These are phyloP conservation scores for Sarocladium strictum DNA, from an alignment of 2,329 filamentous ascomycete species.

Conservation along the genomic window DNA sequence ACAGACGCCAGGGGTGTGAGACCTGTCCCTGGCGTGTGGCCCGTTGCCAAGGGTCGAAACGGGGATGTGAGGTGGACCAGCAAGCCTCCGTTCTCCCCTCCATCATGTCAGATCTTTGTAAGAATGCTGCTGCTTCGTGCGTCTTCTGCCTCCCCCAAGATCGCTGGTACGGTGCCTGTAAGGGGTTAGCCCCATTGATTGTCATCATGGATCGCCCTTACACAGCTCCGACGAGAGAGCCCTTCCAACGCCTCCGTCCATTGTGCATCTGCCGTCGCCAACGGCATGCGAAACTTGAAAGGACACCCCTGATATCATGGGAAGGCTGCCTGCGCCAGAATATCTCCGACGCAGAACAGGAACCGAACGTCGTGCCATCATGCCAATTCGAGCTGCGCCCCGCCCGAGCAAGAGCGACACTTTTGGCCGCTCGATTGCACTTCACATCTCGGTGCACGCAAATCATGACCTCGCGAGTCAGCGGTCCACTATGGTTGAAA, in stretches of 20 bases:
- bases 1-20: conserved; percentile 5
- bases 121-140: neutral
- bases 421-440: neutral
- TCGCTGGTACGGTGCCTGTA: conserved; percentile 7
- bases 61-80: neutral
- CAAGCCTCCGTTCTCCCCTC: neutral
- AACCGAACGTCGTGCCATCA: neutral
- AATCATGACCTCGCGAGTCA: neutral
- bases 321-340: conserved; percentile 4
- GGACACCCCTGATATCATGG: neutral
- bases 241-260: neutral
- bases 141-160: neutral
- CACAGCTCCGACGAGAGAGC: neutral
- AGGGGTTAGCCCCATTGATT: conserved; percentile 6
- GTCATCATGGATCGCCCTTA: conserved; percentile 7
- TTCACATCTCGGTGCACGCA: neutral
- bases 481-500: conserved; percentile 1
- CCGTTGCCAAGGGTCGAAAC: conserved; percentile 10
- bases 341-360: neutral
- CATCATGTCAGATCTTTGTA: conserved; percentile 9
- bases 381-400: neutral
- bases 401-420: neutral
- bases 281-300: conserved; percentile 3
- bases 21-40: conserved; percentile 1
- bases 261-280: neutral